These are phyloP conservation scores for Neurospora terricola DNA, from an alignment of 495 filamentous ascomycete species.

Conservation along the genomic window DNA sequence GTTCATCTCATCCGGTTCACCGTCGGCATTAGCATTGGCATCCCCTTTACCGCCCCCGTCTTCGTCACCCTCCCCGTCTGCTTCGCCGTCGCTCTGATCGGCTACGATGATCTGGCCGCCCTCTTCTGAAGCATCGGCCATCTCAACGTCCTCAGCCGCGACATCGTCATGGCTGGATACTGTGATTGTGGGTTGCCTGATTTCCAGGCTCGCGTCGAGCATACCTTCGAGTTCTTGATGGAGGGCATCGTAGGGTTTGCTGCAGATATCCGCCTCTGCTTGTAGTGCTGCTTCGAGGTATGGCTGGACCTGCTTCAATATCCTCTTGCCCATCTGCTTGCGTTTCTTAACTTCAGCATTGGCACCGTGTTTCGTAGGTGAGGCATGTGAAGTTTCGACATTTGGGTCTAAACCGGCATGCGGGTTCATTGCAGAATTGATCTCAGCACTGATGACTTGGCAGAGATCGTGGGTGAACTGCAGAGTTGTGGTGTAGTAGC, in stretches of 20 bases:
- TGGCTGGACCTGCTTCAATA: slow-evolving; percentile 70
- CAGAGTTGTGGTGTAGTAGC: slow-evolving; percentile 66
- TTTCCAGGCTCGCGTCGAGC: slow-evolving; percentile 48
- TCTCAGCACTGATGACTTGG: slow-evolving; percentile 55
- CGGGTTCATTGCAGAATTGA: slow-evolving; percentile 37
- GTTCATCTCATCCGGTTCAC: slow-evolving; percentile 10
- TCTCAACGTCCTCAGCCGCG: slow-evolving; percentile 32
- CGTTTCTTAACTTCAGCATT: slow-evolving; percentile 35
- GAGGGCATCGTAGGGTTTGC: slow-evolving; percentile 57
- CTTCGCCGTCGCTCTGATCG: slow-evolving; percentile 19
- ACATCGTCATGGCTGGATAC: slow-evolving; percentile 16
- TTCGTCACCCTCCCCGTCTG: slow-evolving; percentile 12
- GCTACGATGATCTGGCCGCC: slow-evolving; percentile 32
- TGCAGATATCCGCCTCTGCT: slow-evolving; percentile 69
- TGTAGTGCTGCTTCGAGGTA: slow-evolving; percentile 64
- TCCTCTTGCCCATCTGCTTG: slow-evolving; percentile 64
- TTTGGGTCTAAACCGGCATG: slow-evolving; percentile 1
- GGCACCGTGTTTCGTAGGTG: slow-evolving; percentile 23
- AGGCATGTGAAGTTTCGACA: slow-evolving; percentile 15
- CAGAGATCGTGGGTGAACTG: slow-evolving; percentile 65
- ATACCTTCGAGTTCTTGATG: slow-evolving; percentile 63
- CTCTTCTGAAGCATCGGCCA: slow-evolving; percentile 34
- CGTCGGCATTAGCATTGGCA: slow-evolving; percentile 1
- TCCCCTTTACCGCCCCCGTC: slow-evolving; percentile 4
- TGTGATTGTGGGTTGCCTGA: slow-evolving; percentile 22